Base-by-base conservation (phyloP, 2,329 filamentous ascomycete genomes). In the Ceratocystis colombiana region DNA sequence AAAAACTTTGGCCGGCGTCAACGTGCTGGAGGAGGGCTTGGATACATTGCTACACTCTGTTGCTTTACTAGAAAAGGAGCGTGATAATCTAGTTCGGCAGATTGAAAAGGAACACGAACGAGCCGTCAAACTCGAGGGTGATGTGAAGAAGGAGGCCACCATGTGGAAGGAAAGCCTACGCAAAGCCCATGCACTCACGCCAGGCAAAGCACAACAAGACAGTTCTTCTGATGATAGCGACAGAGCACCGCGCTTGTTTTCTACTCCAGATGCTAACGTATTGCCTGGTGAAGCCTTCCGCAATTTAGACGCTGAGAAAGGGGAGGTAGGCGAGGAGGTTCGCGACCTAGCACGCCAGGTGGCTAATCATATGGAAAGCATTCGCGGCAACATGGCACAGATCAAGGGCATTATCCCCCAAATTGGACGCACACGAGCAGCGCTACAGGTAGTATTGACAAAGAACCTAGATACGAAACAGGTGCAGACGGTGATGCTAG, bases 41-140 rank as follows among this genome's bases (percentile, higher is more conserved):
- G 85, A 83, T 17, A 84, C 86, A 1, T 76, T 82, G 22, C 75
- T 85, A 53, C 86, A 89, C 73, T 80, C 83, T 3, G 81, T 88
- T 28, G 79, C 82, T 69, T 74, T 89, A 59, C 77, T 90, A 41
- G 76, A 76, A 65, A 76, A 78, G 33, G 86, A 88, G 73, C 80
- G 82, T 70, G 79, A 78, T 68, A 78, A 78, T 70, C 80, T 86
- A 66, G 80, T 86, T 74, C 74, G 71, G 41, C 78, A 80, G 69
- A 75, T 88, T 59, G 81, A 84, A 69, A 63, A 73, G 37, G 84
- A 87, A 67, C 82, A 84, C 70, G 77, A 77, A 64, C 70, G 73
- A 25, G 74, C 87, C 68, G 74, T 76, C 61, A 74, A 74, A 22
- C 74, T 88, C 30, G 80, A 85, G 71, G 74, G 75, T 2, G 84